Evolutionary conservation across 495 filamentous ascomycete species (phyloP), one percentile per base, ranked within the genome.

Genomic region (Penicillium bovifimosum): DNA sequence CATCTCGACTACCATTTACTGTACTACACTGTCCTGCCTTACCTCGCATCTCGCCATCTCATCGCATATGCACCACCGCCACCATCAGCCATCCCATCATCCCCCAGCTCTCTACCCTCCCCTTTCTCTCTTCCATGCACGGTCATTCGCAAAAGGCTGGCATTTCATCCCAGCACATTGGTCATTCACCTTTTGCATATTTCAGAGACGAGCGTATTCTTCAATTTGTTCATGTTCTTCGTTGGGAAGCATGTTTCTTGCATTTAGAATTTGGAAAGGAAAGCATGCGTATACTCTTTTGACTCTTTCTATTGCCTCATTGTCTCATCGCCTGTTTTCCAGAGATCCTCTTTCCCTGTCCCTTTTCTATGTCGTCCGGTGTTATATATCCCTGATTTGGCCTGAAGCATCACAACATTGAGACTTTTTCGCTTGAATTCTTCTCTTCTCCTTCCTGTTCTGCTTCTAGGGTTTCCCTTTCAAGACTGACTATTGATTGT

Each of bases 251-350:
- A 59, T 65, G 54, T 63, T 66, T 58, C 59, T 58, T 73, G 68
- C 70, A 71, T 73, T 68, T 74, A 72, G 69, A 74, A 42, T 4
- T 54, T 56, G 64, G 68, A 69, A 68, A 49, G 61, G 62, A 24
- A 24, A 69, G 65, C 64, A 59, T 65, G 60, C 64, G 59, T 64
- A 63, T 66, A 63, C 52, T 64, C 20, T 24, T 24, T 24, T 55
- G 44, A 63, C 48, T 55, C 45, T 38, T 55, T 51, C 44, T 4
- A 40, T 54, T 46, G 16, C 47, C 52, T 55, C 48, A 55, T 48
- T 50, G 42, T 35, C 54, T 63, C 20, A 24, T 24, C 4, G 20
- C 4, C 20, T 24, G 20, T 24, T 24, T 24, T 24, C 20, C 20
- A 24, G 20, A 24, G 20, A 24, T 24, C 20, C 20, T 24, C 20